Percentiles rank a stretch among this genome's conserved stretches.
These are phyloP conservation scores for Chalaropsis thielavioides DNA, from an alignment of 2,329 filamentous ascomycete genomes.

Conservation along the genomic window DNA sequence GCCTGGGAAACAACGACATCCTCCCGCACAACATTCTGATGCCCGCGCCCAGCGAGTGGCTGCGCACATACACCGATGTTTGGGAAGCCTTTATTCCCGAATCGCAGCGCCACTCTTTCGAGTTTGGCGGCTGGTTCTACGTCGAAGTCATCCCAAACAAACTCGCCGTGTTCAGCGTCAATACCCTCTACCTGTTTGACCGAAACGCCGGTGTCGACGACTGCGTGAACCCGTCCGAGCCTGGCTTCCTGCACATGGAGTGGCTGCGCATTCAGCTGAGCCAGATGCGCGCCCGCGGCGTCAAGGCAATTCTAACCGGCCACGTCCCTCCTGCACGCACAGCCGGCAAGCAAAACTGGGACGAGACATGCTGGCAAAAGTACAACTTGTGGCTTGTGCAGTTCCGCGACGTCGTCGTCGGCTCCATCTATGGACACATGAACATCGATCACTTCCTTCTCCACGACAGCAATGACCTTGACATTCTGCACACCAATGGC, in stretches of 20 bases:
- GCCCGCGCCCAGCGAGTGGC: conserved; percentile 75
- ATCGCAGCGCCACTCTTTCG: conserved; percentile 78
- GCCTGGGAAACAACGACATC: conserved; percentile 93
- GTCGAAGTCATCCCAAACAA: conserved; percentile 78
- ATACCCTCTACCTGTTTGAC: conserved; percentile 91
- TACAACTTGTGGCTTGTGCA: conserved; percentile 83
- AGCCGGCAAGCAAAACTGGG: conserved; percentile 74
- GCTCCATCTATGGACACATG: conserved; percentile 83
- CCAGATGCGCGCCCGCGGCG: conserved; percentile 62
- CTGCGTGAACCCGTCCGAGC: conserved; percentile 62
- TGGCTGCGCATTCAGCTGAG: conserved; percentile 86
- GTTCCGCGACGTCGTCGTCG: conserved; percentile 78
- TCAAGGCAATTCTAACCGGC: conserved; percentile 90
- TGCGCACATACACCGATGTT: conserved; percentile 58
- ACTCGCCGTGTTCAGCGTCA: conserved; percentile 82
- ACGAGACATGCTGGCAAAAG: conserved; percentile 96
- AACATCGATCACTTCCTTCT: conserved; percentile 96
- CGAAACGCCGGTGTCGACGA: conserved; percentile 90
- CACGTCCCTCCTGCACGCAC: conserved; percentile 88
- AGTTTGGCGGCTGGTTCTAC: conserved; percentile 87
- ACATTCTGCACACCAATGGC: conserved; percentile 30
- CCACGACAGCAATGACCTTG: conserved; percentile 67
- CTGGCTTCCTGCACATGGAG: conserved; percentile 88
- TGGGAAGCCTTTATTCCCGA: conserved; percentile 86
- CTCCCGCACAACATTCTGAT: conserved; percentile 90